Evolutionary conservation across 2,329 filamentous ascomycete species (phyloP).

Genomic region (Coniella lustricola): DNA sequence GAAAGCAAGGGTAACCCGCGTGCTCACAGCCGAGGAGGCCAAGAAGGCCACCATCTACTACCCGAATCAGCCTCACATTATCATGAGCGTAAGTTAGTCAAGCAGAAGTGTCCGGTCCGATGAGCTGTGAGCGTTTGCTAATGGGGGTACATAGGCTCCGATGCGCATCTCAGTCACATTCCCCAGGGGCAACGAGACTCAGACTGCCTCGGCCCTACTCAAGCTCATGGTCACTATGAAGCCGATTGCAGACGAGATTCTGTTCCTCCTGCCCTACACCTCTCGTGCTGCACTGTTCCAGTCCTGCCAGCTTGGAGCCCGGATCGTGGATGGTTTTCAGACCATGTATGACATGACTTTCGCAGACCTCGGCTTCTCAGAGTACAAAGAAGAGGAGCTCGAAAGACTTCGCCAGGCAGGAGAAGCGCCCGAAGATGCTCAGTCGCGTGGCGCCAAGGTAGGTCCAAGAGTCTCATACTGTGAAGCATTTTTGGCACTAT

Average conservation of each 20-base stretch:
- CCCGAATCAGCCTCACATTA: slow-evolving; percentile 1
- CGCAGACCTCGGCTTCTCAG: not conserved
- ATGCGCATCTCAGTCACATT: not conserved
- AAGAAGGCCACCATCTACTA: not conserved
- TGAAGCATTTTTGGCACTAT: too few species aligned
- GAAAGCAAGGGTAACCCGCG: not conserved
- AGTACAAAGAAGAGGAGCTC: slow-evolving; percentile 5
- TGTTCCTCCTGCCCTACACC: slow-evolving; percentile 1
- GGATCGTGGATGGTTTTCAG: slow-evolving; percentile 5
- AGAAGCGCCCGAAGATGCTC: not conserved
- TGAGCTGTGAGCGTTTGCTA: not conserved
- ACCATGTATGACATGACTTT: slow-evolving; percentile 1
- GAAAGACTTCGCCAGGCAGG: not conserved
- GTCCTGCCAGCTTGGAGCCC: not conserved
- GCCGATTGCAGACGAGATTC: not conserved
- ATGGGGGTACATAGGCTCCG: not conserved
- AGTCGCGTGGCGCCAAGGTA: not conserved
- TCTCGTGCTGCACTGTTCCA: not conserved
- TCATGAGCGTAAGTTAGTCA: slow-evolving; percentile 2
- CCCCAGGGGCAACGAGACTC: not conserved
- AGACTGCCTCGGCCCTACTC: not conserved
- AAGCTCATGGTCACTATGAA: not conserved
- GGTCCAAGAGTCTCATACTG: too few species aligned
- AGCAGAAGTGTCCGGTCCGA: not conserved
- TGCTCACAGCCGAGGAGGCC: not conserved